Evolutionary conservation across 768 basidiomycete genomes (phyloP), one percentile per base, ranked within the genome.

Genomic region (Strobilomyces confusus): DNA sequence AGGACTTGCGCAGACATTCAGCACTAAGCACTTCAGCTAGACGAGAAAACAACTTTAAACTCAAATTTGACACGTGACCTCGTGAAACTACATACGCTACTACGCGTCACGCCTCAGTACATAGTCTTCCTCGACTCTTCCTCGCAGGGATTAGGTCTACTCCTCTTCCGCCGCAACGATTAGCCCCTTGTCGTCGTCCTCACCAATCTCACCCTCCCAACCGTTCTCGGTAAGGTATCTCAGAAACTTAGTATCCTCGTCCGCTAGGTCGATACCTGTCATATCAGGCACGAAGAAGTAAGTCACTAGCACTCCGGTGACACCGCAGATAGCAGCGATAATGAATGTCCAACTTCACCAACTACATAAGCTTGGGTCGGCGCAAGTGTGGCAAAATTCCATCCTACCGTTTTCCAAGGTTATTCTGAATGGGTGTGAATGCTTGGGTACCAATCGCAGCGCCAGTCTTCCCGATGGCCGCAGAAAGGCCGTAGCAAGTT

Each of bases 401-500:
- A 46, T 66, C 72, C 42, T 60, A 80, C 80, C 75, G 78, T 62
- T 84, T 81, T 14, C 86, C 86, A n/a, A 86, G 78, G 62, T 85
- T 76, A 50, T 72, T 71, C 61, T 84, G 81, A 55, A 87, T 85
- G 4, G 85, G 85, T 4, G 83, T 85, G 64, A 86, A 86, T 1
- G 78, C 82, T 60, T 87, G 84, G 0, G 82, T 84, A 9, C 86
- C 85, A 47, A 86, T 54, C n/a, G 83, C 86, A 19, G 87, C 88
- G 5, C 87, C 87, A 3, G 83, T 73, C 61, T 87, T 87, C 9
- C 85, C 84, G 8, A 87, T 69, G 0, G 84, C 84, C 9, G 85
- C 85, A 25, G 81, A 81, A 36, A 87, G 62, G 2, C 86, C 86
- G 55, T 87, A 88, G 64, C 81, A 84, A 11, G 86, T 84, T 4